Evolutionary conservation across 2,329 filamentous ascomycete species (phyloP), one percentile per base, ranked within the genome.

Genomic region (Apiospora marii): DNA sequence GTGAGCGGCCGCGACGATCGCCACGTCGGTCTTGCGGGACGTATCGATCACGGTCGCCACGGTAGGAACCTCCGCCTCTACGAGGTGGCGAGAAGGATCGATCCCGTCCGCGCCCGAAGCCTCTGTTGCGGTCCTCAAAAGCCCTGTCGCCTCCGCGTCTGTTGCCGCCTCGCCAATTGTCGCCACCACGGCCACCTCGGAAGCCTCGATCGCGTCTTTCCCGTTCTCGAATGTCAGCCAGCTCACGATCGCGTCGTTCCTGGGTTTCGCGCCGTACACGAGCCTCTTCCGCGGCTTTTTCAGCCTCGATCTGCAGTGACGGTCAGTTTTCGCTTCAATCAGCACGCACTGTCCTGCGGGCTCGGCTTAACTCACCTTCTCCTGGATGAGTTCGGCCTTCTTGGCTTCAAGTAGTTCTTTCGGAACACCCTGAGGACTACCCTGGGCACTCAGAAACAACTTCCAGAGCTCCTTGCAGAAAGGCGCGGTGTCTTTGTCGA

Each of bases 391-490:
- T 83, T 99, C 96, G 64, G 94, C 85, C 84, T 98, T 99, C 87
- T 99, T 99, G 0, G 96, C 95, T 81, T 99, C 96, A 3, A 99
- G 85, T 58, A 99, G 87, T 83, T 98, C 95, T 82, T 97, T 96
- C 0, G 96, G 96, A 16, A 99, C 95, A 71, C 96, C 96, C 80
- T 96, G 93, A 0, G 94, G 91, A 81, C 92, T 98, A 53, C 89
- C 87, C 82, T 99, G 96, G 13, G 95, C 96, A 82, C 95, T 98
- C 67, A 99, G 85, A 78, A 96, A 93, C 24, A 99, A 86, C 73
- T 92, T 94, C 96, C 96, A 99, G 16, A 99, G 84, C 75, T 98
- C 94, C 81, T 97, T 96, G 83, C 96, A 98, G 80, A 99, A 99
- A 0, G 88, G 84, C 1, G 94, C 87, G 0, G 95, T 96, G 76